A percentile compares a stretch with the other conserved stretches of the same genome.
phyloP scores from a whole-genome alignment of 495 filamentous ascomycete species.

The Penicillium simplicissimum region DNA sequence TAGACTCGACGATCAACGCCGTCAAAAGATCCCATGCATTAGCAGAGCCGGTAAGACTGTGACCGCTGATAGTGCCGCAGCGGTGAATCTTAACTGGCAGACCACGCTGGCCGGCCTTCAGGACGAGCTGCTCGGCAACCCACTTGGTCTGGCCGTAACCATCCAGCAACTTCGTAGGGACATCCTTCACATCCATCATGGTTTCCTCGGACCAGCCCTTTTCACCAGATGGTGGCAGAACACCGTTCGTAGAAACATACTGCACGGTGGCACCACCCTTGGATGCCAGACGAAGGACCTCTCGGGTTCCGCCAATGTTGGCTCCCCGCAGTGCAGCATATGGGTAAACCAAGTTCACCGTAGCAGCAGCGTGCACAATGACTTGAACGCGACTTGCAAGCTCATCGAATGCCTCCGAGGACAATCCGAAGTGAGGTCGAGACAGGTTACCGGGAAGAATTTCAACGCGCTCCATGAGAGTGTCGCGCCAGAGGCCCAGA shows the following conservation, averaged over 20 bases:
- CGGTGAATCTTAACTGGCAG: slow-evolving; percentile 63
- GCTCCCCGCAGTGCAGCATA: slow-evolving; percentile 61
- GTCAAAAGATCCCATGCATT: slow-evolving; percentile 69
- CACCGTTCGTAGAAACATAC: slow-evolving; percentile 69
- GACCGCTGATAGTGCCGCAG: slow-evolving; percentile 64
- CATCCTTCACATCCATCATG: slow-evolving; percentile 57
- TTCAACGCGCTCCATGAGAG: slow-evolving; percentile 67
- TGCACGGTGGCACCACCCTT: slow-evolving; percentile 64
- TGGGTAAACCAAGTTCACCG: slow-evolving; percentile 67
- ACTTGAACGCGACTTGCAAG: slow-evolving; percentile 59
- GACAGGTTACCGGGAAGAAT: slow-evolving; percentile 65
- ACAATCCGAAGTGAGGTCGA: slow-evolving; percentile 57
- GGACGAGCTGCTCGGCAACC: slow-evolving; percentile 65
- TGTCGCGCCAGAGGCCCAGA: slow-evolving; percentile 64
- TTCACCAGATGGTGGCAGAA: slow-evolving; percentile 57
- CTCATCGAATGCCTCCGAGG: slow-evolving; percentile 55
- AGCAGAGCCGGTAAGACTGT: slow-evolving; percentile 61
- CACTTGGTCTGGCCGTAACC: slow-evolving; percentile 68
- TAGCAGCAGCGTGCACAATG: slow-evolving; percentile 65
- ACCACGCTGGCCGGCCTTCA: slow-evolving; percentile 60
- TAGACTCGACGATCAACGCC: slow-evolving; percentile 66
- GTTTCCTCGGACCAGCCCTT: slow-evolving; percentile 60
- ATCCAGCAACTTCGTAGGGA: slow-evolving; percentile 59
- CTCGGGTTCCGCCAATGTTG: slow-evolving; percentile 62
- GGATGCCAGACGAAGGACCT: slow-evolving; percentile 63